Evolutionary conservation across 1,284 basidiomycete species (phyloP), one percentile per base, ranked within the genome.

Genomic region (Agaricales sp.): DNA sequence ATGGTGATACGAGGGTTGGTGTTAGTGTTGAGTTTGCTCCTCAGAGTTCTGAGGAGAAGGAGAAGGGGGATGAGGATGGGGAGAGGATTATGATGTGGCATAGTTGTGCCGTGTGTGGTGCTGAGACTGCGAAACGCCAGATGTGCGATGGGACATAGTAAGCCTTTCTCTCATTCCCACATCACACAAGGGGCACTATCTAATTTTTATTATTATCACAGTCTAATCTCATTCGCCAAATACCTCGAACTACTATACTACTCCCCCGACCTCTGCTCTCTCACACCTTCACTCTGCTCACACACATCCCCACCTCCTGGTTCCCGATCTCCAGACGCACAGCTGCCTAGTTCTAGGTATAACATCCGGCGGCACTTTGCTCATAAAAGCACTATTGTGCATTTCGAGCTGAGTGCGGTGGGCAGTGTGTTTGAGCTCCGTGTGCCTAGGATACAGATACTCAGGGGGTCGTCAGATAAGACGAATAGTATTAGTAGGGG

Each of bases 191-290:
- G 8, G n/a, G 23, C 26, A 50, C 22, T 50, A 24, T 44, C 19
- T 51, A 30, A 47, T 35, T 26, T 18, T 25, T n/a, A 43, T 18
- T 37, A 8, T 18, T 18, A 30, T 43, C 43, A 0, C 50, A 73
- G 70, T 56, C 57, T 74, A 46, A 58, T 76, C 30, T 84, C 82
- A 0, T 83, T 78, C 53, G 78, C 71, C 6, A 87, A 85, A 59
- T 85, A 74, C 57, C 64, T 85, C 12, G 82, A 86, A 60, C 61
- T 84, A 2, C 63, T 85, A 3, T 58, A 82, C 4, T 85, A 84
- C 59, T 82, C 82, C 0, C 67, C 74, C 0, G 50, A 62, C 1
- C 50, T 82, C 13, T 70, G 66, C 50, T 58, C 55, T 0, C 54
- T 77, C 12, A 58, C 63, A 0, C 68, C 71, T 0, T 43, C 67